Base-by-base conservation (phyloP, 2,329 filamentous ascomycete species). In the Alternaria novae-zelandiae region DNA sequence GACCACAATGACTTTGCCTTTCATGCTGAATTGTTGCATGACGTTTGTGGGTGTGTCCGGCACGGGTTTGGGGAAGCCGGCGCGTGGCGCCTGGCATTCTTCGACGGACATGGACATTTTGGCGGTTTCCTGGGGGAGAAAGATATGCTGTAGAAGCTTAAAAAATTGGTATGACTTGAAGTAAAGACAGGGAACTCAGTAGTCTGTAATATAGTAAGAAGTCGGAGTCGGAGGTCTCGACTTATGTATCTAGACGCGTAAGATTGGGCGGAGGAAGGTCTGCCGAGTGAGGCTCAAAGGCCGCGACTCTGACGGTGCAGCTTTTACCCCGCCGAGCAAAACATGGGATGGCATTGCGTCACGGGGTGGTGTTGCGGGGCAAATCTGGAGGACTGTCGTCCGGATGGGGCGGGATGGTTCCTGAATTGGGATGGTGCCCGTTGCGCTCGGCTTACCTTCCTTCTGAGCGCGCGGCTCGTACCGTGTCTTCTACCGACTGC, bases 1-100 rank as follows among this genome's bases (percentile, higher is more conserved):
- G 13, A 84, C 75, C 26, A 83, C 72, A 15, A 81, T 76, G 12
- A 82, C 79, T 68, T 81, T 81, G 66, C 75, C 80, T 51, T 78
- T 71, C 68, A 78, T 72, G 60, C 68, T 69, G 65, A 79, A 74
- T 57, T 78, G 76, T 30, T 75, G 62, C 32, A 77, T 45, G 23
- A 79, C 74, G 50, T 78, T 77, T 41, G 28, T 63, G 2, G 75
- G 74, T 5, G 67, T 76, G 26, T 70, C 50, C 0, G 75, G 76
- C 6, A 72, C 61, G 4, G 74, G 70, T 36, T 70, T 73, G 10
- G 76, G 71, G 43, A 72, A 74, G 53, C 74, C 73, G 5, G 70
- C 54, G 6, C 74, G 71, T 3, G 66, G 64, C 25, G 60, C 60
- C 28, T 72, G 70, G 62, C 65, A 70, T 68, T 78, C 76, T 59